Evolutionary conservation across 768 basidiomycete species (phyloP).

Genomic region (Mrakia gelida): DNA sequence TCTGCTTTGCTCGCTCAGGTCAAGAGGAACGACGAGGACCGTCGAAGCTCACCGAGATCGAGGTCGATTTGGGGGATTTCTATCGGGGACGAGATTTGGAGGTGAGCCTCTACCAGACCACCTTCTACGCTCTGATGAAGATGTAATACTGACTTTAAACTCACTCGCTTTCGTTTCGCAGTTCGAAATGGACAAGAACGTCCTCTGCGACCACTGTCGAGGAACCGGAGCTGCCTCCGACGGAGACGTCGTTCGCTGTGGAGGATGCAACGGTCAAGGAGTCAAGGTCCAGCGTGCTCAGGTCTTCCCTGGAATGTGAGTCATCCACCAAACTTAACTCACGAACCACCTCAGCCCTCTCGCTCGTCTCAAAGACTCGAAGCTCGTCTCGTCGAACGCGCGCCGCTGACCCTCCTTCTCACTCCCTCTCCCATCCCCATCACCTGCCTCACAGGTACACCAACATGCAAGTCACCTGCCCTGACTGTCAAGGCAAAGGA

Average conservation of each 20-base stretch:
- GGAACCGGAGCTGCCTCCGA: constrained; percentile 91
- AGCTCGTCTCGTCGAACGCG: constrained; percentile 56
- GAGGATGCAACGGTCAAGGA: constrained; percentile 76
- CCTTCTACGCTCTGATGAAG: background rate
- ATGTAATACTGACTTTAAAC: background rate
- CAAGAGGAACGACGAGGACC: constrained; percentile 72
- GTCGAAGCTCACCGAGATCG: constrained; percentile 72
- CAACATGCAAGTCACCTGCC: constrained; percentile 30
- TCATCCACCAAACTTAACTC: constrained; percentile 46
- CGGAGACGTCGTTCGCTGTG: constrained; percentile 78
- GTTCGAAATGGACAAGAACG: constrained; percentile 88
- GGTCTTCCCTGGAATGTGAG: constrained; percentile 86
- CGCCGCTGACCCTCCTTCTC: constrained; percentile 38
- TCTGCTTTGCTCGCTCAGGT: constrained; percentile 26
- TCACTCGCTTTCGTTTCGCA: constrained; percentile 43
- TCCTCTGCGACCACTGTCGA: constrained; percentile 94
- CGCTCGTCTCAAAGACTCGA: too few species aligned
- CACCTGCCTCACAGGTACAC: constrained; percentile 20
- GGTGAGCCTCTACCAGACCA: constrained; percentile 46
- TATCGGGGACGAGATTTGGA: constrained; percentile 84
- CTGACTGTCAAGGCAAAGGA: constrained; percentile 31
- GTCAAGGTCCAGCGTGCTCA: constrained; percentile 83
- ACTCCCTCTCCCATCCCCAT: background rate
- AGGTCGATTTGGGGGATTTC: constrained; percentile 80
- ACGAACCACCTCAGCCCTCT: too few species aligned